A percentile compares a stretch with the other conserved stretches of the same genome.
Conservation (phyloP, 257 asterid species). For the Gardenia jasminoides region DNA sequence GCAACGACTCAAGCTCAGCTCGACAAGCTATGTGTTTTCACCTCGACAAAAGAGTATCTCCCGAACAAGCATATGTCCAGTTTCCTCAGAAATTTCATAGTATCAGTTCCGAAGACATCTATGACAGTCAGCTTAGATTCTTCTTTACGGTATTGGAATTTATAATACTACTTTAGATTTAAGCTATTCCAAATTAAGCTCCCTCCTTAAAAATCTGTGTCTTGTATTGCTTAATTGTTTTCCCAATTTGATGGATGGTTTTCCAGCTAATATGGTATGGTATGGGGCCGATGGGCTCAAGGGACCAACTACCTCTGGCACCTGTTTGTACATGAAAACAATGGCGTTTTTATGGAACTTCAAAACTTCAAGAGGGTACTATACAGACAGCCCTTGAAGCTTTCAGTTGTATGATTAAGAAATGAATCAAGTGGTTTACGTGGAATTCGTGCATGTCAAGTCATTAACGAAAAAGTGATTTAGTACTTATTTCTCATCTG, state of each 20-base stretch:
- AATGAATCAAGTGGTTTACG: too few species aligned
- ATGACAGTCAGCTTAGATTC: constrained; percentile 34
- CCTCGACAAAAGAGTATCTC: constrained; percentile 32
- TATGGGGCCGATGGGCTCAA: constrained; percentile 52
- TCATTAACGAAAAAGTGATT: too few species aligned
- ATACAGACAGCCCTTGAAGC: neutral
- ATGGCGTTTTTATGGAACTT: constrained; percentile 42
- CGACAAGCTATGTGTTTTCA: constrained; percentile 56
- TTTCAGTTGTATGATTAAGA: too few species aligned
- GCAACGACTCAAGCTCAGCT: constrained; percentile 47
- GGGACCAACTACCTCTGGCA: constrained; percentile 51
- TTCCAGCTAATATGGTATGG: constrained; percentile 11
- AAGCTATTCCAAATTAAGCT: too few species aligned
- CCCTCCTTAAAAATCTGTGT: too few species aligned
- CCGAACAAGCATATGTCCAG: constrained; percentile 55
- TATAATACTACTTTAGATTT: neutral
- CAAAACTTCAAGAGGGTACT: neutral
- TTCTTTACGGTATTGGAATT: constrained; percentile 27
- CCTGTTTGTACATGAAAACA: constrained; percentile 53
- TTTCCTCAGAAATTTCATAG: constrained; percentile 64
- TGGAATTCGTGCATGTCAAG: too few species aligned
- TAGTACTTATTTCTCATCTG: neutral
- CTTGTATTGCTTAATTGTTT: neutral
- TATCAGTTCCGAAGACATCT: constrained; percentile 48
- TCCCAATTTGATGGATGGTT: too few species aligned